Conservation (phyloP, 2,329 filamentous ascomycete species). For the Coniochaeta prunicola region DNA sequence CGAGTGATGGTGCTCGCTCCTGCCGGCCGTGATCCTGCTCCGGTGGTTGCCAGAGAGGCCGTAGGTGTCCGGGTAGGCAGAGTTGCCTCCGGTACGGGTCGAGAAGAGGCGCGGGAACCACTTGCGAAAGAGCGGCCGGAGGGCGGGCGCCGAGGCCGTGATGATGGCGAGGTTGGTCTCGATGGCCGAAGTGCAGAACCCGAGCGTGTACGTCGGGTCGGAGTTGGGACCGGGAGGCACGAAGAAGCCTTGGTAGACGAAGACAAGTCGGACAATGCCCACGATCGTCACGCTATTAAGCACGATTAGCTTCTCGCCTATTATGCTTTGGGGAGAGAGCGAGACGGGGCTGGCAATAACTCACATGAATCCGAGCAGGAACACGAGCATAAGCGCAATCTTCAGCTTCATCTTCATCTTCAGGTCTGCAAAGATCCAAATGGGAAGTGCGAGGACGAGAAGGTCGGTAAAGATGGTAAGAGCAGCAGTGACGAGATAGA, state of each 20-base stretch:
- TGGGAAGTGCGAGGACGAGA: slow-evolving; percentile 25
- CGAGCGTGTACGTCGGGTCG: slow-evolving; percentile 22
- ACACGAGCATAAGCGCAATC: slow-evolving; percentile 30
- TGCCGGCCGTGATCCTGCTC: neutral
- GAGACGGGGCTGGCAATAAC: slow-evolving; percentile 10
- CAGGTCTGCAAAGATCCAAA: slow-evolving; percentile 31
- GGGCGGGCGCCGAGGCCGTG: slow-evolving; percentile 25
- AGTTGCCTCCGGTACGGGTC: neutral
- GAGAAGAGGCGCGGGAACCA: slow-evolving; percentile 26
- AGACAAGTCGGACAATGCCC: slow-evolving; percentile 24
- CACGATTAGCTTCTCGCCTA: neutral
- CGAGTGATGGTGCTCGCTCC: neutral
- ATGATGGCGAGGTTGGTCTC: slow-evolving; percentile 30
- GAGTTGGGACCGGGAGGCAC: slow-evolving; percentile 3
- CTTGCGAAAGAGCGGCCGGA: slow-evolving; percentile 24
- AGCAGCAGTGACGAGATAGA: slow-evolving; percentile 17
- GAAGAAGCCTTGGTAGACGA: slow-evolving; percentile 17
- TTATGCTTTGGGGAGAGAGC: neutral
- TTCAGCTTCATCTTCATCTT: slow-evolving; percentile 30
- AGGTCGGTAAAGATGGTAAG: slow-evolving; percentile 25
- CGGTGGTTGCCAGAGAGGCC: neutral
- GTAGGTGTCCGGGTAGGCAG: neutral
- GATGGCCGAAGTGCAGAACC: slow-evolving; percentile 22
- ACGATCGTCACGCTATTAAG: slow-evolving; percentile 22
- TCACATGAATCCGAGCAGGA: slow-evolving; percentile 29